A percentile compares a stretch with the other conserved stretches of the same genome.
Evolutionary conservation across 495 filamentous ascomycete species (phyloP).

Genomic region (Neurospora intermedia): DNA sequence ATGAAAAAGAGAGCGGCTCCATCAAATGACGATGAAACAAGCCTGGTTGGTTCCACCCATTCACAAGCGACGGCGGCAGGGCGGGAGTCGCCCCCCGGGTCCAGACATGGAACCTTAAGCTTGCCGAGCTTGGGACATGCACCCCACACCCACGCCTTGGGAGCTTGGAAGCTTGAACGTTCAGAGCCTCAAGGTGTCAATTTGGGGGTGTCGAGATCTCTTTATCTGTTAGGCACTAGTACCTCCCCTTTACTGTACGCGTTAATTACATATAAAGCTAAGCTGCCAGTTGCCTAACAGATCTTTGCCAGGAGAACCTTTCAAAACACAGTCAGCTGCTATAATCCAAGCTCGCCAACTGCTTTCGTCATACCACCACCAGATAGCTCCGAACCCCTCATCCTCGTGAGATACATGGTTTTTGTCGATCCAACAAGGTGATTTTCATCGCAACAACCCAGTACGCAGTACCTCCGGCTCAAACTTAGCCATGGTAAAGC

Average conservation of each 20-base stretch:
- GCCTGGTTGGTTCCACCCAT: neutral
- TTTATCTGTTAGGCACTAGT: neutral
- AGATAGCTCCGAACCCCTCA: neutral
- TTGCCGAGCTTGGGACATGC: neutral
- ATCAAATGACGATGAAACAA: neutral
- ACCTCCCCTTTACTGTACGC: too few species aligned
- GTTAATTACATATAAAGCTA: neutral
- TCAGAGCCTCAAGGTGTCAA: neutral
- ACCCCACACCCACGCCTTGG: neutral
- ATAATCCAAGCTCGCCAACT: neutral
- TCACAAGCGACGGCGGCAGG: neutral
- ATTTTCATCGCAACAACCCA: neutral
- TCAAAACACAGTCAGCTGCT: neutral
- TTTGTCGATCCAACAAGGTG: neutral
- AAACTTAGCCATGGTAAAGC: neutral
- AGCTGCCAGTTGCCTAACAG: neutral
- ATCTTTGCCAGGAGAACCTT: neutral
- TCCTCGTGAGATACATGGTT: too few species aligned
- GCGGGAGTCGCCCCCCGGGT: neutral
- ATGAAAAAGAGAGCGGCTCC: neutral
- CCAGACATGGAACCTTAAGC: neutral
- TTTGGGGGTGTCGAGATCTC: neutral
- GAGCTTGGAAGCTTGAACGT: neutral
- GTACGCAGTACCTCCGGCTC: neutral
- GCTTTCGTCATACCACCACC: neutral